phyloP scores from a whole-genome alignment of 2,329 filamentous ascomycete genomes.

The Whalleya microplaca region DNA sequence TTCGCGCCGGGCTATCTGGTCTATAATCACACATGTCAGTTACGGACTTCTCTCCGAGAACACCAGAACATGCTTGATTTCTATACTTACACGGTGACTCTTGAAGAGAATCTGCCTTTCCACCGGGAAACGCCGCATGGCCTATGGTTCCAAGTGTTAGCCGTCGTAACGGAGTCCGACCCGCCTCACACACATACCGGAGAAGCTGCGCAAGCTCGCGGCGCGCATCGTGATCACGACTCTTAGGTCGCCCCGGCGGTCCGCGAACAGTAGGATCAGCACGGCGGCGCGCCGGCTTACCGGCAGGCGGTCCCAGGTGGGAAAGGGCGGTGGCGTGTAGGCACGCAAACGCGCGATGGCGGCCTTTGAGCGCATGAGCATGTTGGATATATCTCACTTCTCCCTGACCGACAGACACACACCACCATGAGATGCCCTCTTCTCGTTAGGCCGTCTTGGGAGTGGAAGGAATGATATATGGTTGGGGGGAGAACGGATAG shows the following conservation, averaged over 20 bases:
- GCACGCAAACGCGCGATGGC: slow-evolving; percentile 63
- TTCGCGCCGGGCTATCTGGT: slow-evolving; percentile 85
- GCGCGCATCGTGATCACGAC: slow-evolving; percentile 73
- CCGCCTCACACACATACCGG: slow-evolving; percentile 47
- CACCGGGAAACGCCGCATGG: slow-evolving; percentile 85
- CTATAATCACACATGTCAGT: slow-evolving; percentile 42
- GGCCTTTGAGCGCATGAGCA: slow-evolving; percentile 49
- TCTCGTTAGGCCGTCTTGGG: not conserved
- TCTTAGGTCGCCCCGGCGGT: slow-evolving; percentile 76
- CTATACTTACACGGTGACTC: slow-evolving; percentile 62
- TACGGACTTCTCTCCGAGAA: not conserved
- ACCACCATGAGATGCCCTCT: not conserved
- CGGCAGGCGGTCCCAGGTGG: slow-evolving; percentile 65
- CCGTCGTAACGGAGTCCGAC: not conserved
- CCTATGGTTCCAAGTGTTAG: slow-evolving; percentile 40
- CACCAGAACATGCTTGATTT: not conserved
- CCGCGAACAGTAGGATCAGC: slow-evolving; percentile 84
- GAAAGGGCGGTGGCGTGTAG: slow-evolving; percentile 63
- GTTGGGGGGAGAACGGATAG: not conserved
- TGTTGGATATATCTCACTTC: slow-evolving; percentile 5
- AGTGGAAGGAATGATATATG: not conserved
- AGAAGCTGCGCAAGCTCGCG: slow-evolving; percentile 66
- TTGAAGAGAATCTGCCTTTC: slow-evolving; percentile 63
- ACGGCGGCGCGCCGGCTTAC: slow-evolving; percentile 79
- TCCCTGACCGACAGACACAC: slow-evolving; percentile 3